Base-by-base conservation (phyloP, 129 eudicot species). In the Artemisia tridentata region DNA sequence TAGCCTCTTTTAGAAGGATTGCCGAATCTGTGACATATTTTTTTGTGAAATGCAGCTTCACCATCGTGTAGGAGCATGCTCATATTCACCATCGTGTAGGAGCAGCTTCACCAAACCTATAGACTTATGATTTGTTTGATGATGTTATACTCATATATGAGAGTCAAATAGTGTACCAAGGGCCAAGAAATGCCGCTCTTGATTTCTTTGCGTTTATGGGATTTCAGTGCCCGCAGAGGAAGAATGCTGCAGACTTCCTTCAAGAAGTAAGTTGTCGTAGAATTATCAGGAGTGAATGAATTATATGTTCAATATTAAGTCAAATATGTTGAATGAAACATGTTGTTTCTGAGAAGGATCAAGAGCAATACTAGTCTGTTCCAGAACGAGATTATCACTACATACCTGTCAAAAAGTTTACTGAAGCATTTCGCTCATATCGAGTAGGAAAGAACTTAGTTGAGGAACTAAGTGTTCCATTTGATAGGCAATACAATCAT, bases 221-320 rank as follows among this genome's bases (percentile, higher is more conserved):
- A 54, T 93, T 93, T 74, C 76, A 60, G 17, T 93, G 98, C 81
- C 98, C 98, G 17, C 77, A 89, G 75, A 72, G 98, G 72, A 93
- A 93, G 82, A 93, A 93, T 77, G 97, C 84, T 27, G 97, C 98
- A 2, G 98, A 93, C 77, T 93, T 93, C 83, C 91, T 93, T 71
- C 98, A n/a, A n/a, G n/a, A n/a, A n/a, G n/a, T n/a, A n/a, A 72
- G 91, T 79, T 62, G 52, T 61, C 65, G 47, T 67, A 49, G 18
- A 45, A 7, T 74, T 66, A n/a, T n/a, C n/a, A n/a, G n/a, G n/a
- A n/a, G n/a, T n/a, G n/a, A n/a, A n/a, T n/a, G n/a, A n/a, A n/a
- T n/a, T 58, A 23, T 77, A 31, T 6, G 34, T 34, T 51, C 19
- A 53, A 21, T 19, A 16, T 8, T 45, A 10, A 45, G n/a, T 72